Conservation (phyloP, 2,329 filamentous ascomycete genomes). For the Aureobasidium sp. region DNA sequence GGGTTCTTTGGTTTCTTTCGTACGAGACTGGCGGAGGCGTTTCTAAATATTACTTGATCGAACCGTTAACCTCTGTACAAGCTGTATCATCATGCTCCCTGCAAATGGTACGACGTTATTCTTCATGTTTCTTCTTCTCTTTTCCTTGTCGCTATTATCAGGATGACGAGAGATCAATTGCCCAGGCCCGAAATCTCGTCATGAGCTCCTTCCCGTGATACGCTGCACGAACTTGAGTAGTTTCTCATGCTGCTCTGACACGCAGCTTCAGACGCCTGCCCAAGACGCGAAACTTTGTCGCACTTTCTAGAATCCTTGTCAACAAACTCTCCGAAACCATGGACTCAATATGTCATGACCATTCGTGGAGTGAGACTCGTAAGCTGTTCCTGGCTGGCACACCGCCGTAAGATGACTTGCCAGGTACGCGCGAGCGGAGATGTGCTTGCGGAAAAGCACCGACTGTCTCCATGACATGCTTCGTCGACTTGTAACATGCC, state of each 20-base stretch:
- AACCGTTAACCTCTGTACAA: constrained; percentile 12
- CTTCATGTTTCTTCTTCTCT: background rate
- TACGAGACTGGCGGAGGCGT: constrained; percentile 13
- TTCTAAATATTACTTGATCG: constrained; percentile 10
- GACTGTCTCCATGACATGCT: background rate
- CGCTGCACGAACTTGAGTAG: background rate
- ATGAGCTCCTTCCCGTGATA: background rate
- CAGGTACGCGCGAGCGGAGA: background rate
- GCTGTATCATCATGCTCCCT: constrained; percentile 12
- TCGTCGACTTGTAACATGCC: background rate
- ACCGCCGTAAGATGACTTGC: background rate
- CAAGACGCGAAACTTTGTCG: background rate
- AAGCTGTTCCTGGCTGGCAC: background rate
- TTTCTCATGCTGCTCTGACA: background rate
- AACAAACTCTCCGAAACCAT: background rate
- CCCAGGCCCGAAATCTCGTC: background rate
- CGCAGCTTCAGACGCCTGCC: background rate
- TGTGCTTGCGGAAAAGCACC: background rate
- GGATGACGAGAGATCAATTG: background rate
- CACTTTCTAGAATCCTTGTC: background rate
- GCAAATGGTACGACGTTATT: constrained; percentile 7
- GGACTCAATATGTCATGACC: too few relatives aligned
- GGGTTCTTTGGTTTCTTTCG: constrained; percentile 5
- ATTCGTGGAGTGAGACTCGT: background rate
- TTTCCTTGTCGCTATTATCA: background rate